These are phyloP conservation scores for Metschnikowia henanensis DNA, from an alignment of 805 yeast species.

Conservation along the genomic window DNA sequence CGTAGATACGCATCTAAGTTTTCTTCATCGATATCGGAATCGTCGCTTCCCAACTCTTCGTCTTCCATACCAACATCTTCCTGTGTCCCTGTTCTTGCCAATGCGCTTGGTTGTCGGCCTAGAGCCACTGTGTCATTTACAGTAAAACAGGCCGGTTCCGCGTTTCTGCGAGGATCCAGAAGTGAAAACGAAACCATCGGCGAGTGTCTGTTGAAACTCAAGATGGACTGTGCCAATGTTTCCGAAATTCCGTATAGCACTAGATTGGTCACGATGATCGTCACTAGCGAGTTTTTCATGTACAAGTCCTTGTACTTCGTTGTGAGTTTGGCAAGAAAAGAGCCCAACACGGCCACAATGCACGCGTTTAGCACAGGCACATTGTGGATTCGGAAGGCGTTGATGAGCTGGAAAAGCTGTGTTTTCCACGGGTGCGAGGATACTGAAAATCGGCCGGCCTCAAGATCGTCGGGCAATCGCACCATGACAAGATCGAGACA, in stretches of 20 bases:
- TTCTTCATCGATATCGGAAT: conserved; percentile 27
- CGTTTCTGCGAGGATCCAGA: background rate
- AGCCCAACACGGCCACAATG: conserved; percentile 49
- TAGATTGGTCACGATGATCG: conserved; percentile 78
- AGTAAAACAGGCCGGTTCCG: background rate
- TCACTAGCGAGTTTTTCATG: conserved; percentile 62
- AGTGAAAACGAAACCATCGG: conserved; percentile 6
- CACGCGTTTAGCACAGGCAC: conserved; percentile 59
- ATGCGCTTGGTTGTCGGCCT: too few species aligned
- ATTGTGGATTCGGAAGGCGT: conserved; percentile 40
- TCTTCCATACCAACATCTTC: background rate
- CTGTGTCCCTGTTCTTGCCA: too few species aligned
- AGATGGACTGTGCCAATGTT: conserved; percentile 77
- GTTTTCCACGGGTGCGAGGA: background rate
- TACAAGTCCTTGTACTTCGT: conserved; percentile 61
- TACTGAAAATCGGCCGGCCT: background rate
- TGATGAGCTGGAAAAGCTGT: conserved; percentile 21
- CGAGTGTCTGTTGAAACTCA: conserved; percentile 22
- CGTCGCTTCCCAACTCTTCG: conserved; percentile 13
- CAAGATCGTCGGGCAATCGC: conserved; percentile 8
- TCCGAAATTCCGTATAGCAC: conserved; percentile 90
- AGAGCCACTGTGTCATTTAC: background rate
- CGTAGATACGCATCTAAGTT: conserved; percentile 35
- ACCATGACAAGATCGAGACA: conserved; percentile 1
- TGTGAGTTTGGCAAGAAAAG: conserved; percentile 52